Conservation (phyloP, 371 early-diverging fungal genomes). For the Mucor ambiguus region DNA sequence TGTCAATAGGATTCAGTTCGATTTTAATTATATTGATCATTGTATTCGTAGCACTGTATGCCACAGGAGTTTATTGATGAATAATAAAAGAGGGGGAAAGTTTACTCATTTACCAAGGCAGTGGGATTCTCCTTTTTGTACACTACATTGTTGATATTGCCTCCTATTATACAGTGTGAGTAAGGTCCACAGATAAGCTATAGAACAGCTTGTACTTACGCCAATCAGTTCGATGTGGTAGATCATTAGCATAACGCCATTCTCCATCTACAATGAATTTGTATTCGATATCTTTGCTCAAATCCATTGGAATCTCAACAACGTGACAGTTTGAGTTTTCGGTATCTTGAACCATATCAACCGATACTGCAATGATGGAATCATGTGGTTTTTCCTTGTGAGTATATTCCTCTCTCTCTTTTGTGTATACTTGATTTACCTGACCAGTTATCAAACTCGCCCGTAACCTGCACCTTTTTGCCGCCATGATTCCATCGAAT, state of each 20-base stretch:
- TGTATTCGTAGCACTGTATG: slow-evolving; percentile 29
- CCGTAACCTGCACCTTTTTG: slow-evolving; percentile 50
- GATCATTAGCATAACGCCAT: slow-evolving; percentile 48
- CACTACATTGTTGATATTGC: slow-evolving; percentile 28
- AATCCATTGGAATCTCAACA: slow-evolving; percentile 34
- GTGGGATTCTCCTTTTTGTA: slow-evolving; percentile 13
- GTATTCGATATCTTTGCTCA: slow-evolving; percentile 27
- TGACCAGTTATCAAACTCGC: slow-evolving; percentile 58
- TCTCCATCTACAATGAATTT: slow-evolving; percentile 56
- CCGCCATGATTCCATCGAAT: slow-evolving; percentile 57
- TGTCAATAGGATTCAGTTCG: slow-evolving; percentile 51
- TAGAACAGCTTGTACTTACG: slow-evolving; percentile 18
- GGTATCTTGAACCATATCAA: slow-evolving; percentile 25
- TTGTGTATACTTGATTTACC: slow-evolving; percentile 23
- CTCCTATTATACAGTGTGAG: slow-evolving; percentile 11
- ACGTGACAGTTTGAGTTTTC: slow-evolving; percentile 23
- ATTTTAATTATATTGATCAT: slow-evolving; percentile 38
- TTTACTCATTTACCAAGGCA: background rate
- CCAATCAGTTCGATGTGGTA: slow-evolving; percentile 25
- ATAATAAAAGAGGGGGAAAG: background rate
- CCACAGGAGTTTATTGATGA: slow-evolving; percentile 8
- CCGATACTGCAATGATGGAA: slow-evolving; percentile 10
- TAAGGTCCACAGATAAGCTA: background rate
- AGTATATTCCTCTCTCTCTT: background rate
- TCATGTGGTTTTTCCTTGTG: background rate